phyloP scores from a whole-genome alignment of 2,329 filamentous ascomycete genomes.

The Ilyonectria destructans region DNA sequence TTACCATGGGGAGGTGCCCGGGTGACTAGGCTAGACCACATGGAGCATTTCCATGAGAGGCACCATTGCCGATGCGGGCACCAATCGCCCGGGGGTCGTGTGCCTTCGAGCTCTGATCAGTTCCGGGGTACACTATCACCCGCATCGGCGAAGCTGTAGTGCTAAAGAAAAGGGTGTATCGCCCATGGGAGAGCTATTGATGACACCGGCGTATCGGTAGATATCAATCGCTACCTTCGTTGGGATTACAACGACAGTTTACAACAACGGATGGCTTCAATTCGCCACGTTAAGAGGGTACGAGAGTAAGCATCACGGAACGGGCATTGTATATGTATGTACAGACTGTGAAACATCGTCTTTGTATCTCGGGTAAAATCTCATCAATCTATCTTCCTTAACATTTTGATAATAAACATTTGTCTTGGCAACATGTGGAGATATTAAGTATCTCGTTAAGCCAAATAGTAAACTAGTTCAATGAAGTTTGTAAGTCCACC shows the following conservation, averaged over 20 bases:
- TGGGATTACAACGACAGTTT: not conserved
- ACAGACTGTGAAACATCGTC: constrained; percentile 30
- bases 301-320: not conserved
- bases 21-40: constrained; percentile 14
- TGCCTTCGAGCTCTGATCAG: constrained; percentile 23
- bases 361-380: constrained; percentile 48
- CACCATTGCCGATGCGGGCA: not conserved
- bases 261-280: not conserved
- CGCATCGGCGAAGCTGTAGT: constrained; percentile 26
- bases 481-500: not conserved
- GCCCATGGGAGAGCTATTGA: not conserved
- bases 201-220: not conserved
- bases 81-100: not conserved
- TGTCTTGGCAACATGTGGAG: not conserved
- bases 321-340: not conserved
- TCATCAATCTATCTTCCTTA: constrained; percentile 30
- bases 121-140: constrained; percentile 17
- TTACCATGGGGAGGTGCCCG: not conserved
- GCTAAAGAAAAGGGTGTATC: not conserved
- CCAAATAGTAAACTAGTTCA: constrained; percentile 13
- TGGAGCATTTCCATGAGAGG: constrained; percentile 4
- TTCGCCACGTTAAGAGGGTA: not conserved
- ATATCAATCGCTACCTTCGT: not conserved
- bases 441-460: not conserved
- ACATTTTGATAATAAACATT: constrained; percentile 26